Conservation (phyloP, 805 yeast species). For the Wickerhamiella siamensis region DNA sequence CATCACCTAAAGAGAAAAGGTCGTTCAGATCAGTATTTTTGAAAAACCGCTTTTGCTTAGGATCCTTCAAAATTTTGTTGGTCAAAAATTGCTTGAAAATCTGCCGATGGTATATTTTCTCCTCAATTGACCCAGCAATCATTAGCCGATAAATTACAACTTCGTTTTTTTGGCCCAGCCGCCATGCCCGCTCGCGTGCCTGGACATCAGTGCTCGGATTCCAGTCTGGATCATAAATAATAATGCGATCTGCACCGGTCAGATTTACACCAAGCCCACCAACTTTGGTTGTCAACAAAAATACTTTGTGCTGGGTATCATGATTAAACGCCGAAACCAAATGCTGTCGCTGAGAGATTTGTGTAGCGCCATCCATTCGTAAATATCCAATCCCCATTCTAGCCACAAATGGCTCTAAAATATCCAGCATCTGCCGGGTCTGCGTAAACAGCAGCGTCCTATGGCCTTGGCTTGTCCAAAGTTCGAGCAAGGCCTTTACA, state of each 20-base stretch:
- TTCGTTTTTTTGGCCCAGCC: slow-evolving; percentile 86
- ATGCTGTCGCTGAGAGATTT: slow-evolving; percentile 57
- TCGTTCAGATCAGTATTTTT: slow-evolving; percentile 87
- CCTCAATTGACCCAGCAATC: slow-evolving; percentile 93
- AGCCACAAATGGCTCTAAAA: slow-evolving; percentile 53
- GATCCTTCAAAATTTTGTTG: slow-evolving; percentile 87
- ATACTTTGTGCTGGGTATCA: slow-evolving; percentile 43
- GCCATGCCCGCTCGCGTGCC: slow-evolving; percentile 95
- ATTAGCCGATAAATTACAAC: slow-evolving; percentile 81
- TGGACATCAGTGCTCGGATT: slow-evolving; percentile 95
- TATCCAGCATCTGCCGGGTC: slow-evolving; percentile 85
- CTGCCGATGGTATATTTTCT: slow-evolving; percentile 91
- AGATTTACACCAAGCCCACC: slow-evolving; percentile 92
- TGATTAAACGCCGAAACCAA: slow-evolving; percentile 72
- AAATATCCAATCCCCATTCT: slow-evolving; percentile 37
- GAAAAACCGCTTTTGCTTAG: slow-evolving; percentile 85
- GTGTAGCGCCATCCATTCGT: slow-evolving; percentile 91
- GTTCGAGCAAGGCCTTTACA: slow-evolving; percentile 50
- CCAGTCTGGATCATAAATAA: slow-evolving; percentile 96
- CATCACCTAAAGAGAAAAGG: slow-evolving; percentile 61
- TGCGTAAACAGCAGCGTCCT: slow-evolving; percentile 81
- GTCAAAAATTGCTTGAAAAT: slow-evolving; percentile 89
- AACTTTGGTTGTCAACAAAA: slow-evolving; percentile 80
- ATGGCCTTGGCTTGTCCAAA: slow-evolving; percentile 69
- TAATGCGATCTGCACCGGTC: slow-evolving; percentile 90